Conservation (phyloP, 164 flowering plant species). For the Buxus sempervirens region DNA sequence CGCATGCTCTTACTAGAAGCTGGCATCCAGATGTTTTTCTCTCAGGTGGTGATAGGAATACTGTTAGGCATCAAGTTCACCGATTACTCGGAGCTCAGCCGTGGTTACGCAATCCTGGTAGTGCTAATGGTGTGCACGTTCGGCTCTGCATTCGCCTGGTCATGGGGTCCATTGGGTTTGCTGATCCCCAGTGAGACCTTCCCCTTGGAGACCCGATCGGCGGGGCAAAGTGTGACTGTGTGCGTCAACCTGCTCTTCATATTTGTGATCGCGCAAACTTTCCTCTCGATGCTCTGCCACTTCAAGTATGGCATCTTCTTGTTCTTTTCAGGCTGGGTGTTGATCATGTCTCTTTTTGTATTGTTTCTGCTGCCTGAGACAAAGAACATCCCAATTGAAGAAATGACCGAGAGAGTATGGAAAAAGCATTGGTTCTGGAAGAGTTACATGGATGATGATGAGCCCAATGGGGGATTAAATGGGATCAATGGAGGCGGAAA, state of each 20-base stretch:
- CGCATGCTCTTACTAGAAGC: constrained; percentile 77
- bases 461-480: constrained; percentile 2
- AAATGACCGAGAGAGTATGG: constrained; percentile 93
- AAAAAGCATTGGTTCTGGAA: constrained; percentile 89
- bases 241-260: constrained; percentile 81
- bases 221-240: constrained; percentile 80
- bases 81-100: constrained; percentile 48
- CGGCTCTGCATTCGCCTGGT: constrained; percentile 89
- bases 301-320: constrained; percentile 82
- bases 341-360: constrained; percentile 79
- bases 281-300: constrained; percentile 88
- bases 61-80: constrained; percentile 68
- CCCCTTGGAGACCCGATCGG: constrained; percentile 87
- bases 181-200: constrained; percentile 87
- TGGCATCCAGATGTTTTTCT: constrained; percentile 85
- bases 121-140: constrained; percentile 76
- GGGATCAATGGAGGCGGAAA: constrained; percentile 11
- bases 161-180: constrained; percentile 99
- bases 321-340: constrained; percentile 88
- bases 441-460: constrained; percentile 62
- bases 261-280: constrained; percentile 72
- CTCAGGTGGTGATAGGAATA: constrained; percentile 74
- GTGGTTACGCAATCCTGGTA: constrained; percentile 49
- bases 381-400: constrained; percentile 85
- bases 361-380: constrained; percentile 85